These are phyloP conservation scores for Scedosporium boydii DNA, from an alignment of 2,329 filamentous ascomycete genomes.

Conservation along the genomic window DNA sequence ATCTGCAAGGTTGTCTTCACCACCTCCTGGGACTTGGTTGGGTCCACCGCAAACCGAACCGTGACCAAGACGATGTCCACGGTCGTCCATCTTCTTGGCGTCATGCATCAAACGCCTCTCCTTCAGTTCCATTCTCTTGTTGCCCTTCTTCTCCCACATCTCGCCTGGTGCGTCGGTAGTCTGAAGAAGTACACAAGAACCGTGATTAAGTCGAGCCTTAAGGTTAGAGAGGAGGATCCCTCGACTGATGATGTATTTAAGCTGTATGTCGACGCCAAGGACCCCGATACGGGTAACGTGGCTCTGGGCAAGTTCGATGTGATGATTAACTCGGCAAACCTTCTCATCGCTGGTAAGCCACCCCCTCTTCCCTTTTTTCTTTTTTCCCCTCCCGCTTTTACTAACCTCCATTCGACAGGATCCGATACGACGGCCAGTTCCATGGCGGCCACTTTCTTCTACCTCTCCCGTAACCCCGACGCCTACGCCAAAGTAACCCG, in stretches of 20 bases:
- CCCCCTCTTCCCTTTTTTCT: background rate
- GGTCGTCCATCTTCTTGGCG: background rate
- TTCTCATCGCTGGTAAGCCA: conserved; percentile 14
- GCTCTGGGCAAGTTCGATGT: conserved; percentile 30
- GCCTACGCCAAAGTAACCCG: conserved; percentile 19
- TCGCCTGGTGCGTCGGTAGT: background rate
- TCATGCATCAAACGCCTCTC: background rate
- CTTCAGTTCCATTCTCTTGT: background rate
- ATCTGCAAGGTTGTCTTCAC: conserved; percentile 11
- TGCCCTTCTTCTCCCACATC: conserved; percentile 3
- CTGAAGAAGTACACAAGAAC: background rate
- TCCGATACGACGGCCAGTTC: conserved; percentile 28
- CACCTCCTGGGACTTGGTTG: conserved; percentile 6
- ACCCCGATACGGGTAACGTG: conserved; percentile 30
- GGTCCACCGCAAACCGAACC: background rate
- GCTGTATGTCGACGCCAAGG: conserved; percentile 32
- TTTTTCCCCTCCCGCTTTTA: too few relatives aligned
- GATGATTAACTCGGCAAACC: conserved; percentile 28
- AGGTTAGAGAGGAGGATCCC: conserved; percentile 10
- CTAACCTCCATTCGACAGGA: conserved; percentile 9
- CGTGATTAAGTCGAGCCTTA: background rate
- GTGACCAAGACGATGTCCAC: background rate
- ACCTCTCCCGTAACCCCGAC: conserved; percentile 23
- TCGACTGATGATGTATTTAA: conserved; percentile 36
- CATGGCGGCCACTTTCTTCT: conserved; percentile 27